Evolutionary conservation across 1,139 yeast genomes (phyloP), one percentile per base, ranked within the genome.

Genomic region (Scheffersomyces segobiensis): DNA sequence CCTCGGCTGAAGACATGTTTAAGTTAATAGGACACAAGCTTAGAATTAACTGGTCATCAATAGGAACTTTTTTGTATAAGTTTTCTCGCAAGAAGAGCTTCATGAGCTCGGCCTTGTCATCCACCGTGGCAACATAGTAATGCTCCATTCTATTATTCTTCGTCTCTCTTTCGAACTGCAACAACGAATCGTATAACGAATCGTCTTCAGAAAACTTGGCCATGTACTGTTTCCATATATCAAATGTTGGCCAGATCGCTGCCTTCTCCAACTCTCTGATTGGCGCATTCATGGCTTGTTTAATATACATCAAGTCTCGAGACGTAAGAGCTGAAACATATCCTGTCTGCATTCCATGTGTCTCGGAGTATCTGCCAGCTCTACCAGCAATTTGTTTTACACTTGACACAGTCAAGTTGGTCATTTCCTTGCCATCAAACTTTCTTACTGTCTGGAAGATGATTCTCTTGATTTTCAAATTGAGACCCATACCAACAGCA

Each of bases 401-500:
- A 57, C 88, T 87, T 0, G 96, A 88, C 3, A 83, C 76, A 0
- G 89, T 78, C 50, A 93, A 72, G 1, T 73, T 72, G 3, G 75
- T 74, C 62, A 80, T 73, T 21, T 73, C 75, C 19, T 68, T 70
- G 3, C 98, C 98, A 69, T 93, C 86, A 66, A 83, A 95, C 72
- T 95, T 96, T 55, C 71, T 72, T 24, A 84, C 78, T 0, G 88
- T 81, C 39, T 89, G 84, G 67, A 95, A 93, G 1, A 95, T 83
- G 18, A 95, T 84, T 58, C 99, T 77, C 60, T 87, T 86, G 63
- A 95, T 93, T 26, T 89, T 88, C 66, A 95, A 79, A 68, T 95
- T 95, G 56, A 95, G 80, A 0, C 99, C 99, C 98, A 95, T 95
- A 2, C 99, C 99, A 59, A 95, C 87, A 0, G 99, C 99, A 76